Percentiles rank a stretch among this genome's conserved stretches.
phyloP scores from a whole-genome alignment of 2,329 filamentous ascomycete genomes.

The Diaporthe caulivora region DNA sequence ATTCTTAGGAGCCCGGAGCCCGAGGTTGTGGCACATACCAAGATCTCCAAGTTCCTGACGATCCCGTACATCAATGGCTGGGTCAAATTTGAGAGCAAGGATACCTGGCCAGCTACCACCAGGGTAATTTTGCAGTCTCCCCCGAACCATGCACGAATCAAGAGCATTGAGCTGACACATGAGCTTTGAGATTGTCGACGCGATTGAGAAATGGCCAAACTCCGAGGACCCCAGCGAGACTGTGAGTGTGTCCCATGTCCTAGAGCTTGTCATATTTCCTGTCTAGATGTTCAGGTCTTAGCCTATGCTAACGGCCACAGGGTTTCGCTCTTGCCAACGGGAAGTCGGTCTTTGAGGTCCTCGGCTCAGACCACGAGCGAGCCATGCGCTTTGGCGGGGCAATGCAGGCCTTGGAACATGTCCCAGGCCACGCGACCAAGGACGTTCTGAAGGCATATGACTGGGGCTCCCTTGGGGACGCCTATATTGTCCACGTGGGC shows the following conservation, averaged over 20 bases:
- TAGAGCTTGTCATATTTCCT: background rate
- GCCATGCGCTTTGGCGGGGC: background rate
- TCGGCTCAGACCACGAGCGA: background rate
- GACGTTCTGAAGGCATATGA: background rate
- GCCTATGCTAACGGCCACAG: background rate
- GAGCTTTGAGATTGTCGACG: background rate
- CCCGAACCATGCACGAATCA: background rate
- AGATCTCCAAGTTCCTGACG: conserved; percentile 1
- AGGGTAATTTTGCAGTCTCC: background rate
- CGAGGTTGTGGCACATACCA: conserved; percentile 2
- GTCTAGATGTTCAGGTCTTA: background rate
- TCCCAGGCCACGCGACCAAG: background rate
- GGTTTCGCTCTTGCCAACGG: conserved; percentile 3
- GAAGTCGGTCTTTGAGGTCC: conserved; percentile 5
- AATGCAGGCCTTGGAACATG: background rate
- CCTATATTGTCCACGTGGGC: background rate
- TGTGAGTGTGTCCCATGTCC: background rate
- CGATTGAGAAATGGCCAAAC: background rate
- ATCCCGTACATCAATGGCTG: background rate
- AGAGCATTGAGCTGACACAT: background rate
- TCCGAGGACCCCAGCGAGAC: background rate
- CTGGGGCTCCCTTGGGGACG: background rate
- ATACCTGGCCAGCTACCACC: conserved; percentile 4
- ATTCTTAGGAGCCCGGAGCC: background rate
- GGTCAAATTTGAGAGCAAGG: background rate